These are phyloP conservation scores for Suillus alpinus DNA, from an alignment of 768 basidiomycete species.

Conservation along the genomic window DNA sequence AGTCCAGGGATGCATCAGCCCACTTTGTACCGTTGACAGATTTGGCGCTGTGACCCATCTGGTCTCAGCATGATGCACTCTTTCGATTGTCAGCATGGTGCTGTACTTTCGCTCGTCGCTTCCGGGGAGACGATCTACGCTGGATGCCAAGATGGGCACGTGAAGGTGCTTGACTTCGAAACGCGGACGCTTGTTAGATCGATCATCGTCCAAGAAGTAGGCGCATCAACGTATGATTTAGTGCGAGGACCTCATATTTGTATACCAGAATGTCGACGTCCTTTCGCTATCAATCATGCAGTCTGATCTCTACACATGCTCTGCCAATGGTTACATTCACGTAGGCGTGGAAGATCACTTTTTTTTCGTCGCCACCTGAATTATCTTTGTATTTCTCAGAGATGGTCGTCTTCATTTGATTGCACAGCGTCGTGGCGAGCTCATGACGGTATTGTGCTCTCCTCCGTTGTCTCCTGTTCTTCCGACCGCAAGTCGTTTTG, in stretches of 20 bases:
- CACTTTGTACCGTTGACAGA: conserved; percentile 31
- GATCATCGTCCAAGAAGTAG: conserved; percentile 81
- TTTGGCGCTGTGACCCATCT: conserved; percentile 59
- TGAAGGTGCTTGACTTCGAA: conserved; percentile 88
- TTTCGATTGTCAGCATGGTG: conserved; percentile 72
- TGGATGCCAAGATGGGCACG: conserved; percentile 91
- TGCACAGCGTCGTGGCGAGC: conserved; percentile 81
- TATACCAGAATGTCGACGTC: conserved; percentile 67
- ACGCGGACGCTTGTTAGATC: conserved; percentile 84
- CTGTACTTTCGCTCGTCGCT: conserved; percentile 76
- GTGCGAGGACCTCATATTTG: background rate
- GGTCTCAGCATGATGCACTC: conserved; percentile 56
- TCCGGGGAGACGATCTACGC: conserved; percentile 83
- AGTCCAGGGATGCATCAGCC: background rate
- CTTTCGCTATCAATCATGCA: conserved; percentile 74
- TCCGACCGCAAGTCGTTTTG: conserved; percentile 20
- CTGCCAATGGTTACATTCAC: conserved; percentile 68
- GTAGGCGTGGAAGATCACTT: conserved; percentile 32
- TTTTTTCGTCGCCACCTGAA: background rate
- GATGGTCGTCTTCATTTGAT: conserved; percentile 84
- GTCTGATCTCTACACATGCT: conserved; percentile 62
- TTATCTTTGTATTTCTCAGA: conserved; percentile 35
- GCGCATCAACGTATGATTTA: conserved; percentile 6
- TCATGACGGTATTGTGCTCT: conserved; percentile 80
- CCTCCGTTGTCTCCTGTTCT: conserved; percentile 59